These are phyloP conservation scores for Lactarius tabidus DNA, from an alignment of 768 basidiomycete species.

Conservation along the genomic window DNA sequence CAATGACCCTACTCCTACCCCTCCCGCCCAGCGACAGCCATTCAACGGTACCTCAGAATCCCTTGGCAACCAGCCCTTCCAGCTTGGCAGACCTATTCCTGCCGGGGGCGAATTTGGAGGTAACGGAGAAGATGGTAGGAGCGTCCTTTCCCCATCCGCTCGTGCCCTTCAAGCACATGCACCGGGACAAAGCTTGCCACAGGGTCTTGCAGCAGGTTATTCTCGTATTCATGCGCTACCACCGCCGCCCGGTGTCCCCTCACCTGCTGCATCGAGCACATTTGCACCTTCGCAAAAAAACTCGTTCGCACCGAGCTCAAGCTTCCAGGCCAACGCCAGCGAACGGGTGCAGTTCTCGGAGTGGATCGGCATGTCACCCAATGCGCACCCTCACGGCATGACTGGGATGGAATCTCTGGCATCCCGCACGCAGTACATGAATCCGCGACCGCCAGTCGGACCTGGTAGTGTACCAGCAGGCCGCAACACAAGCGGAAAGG, in stretches of 20 bases:
- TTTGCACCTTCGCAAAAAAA: constrained; percentile 30
- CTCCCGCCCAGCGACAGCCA: constrained; percentile 26
- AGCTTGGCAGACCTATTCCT: constrained; percentile 35
- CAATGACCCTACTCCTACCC: constrained; percentile 21
- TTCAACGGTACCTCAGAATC: constrained; percentile 34
- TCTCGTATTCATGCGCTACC: constrained; percentile 80
- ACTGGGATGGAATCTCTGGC: constrained; percentile 49
- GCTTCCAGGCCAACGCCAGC: constrained; percentile 27
- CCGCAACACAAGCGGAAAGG: constrained; percentile 33
- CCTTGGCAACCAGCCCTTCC: constrained; percentile 39
- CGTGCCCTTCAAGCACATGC: constrained; percentile 84
- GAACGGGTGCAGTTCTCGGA: constrained; percentile 28
- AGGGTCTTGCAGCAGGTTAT: constrained; percentile 88
- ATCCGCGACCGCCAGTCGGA: constrained; percentile 29
- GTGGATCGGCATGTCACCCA: constrained; percentile 34
- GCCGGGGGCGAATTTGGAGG: constrained; percentile 27
- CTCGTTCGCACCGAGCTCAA: constrained; percentile 30
- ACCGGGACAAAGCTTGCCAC: constrained; percentile 87
- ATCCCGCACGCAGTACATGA: constrained; percentile 54
- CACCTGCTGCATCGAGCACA: constrained; percentile 34
- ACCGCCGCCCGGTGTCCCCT: constrained; percentile 34
- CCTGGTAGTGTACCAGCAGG: constrained; percentile 26
- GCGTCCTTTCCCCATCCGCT: constrained; percentile 58
- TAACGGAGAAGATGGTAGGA: constrained; percentile 31
- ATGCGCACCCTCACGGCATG: constrained; percentile 28